Evolutionary conservation across 2,329 filamentous ascomycete species (phyloP).

Genomic region (Chaetomiaceae sp.): DNA sequence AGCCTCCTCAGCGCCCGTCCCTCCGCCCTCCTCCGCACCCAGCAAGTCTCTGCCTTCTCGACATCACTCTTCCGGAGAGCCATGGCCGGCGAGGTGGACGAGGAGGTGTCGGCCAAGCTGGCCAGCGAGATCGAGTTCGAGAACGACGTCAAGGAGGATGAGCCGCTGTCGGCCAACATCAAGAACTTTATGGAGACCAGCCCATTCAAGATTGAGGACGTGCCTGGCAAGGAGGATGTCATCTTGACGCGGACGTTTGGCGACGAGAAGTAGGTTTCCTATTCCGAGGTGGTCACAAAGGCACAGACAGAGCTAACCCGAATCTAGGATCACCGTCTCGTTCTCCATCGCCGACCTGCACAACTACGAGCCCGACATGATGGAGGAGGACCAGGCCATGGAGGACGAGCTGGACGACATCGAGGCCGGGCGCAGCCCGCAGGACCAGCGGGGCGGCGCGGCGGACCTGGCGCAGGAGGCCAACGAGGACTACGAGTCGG

Average conservation of each 20-base stretch:
- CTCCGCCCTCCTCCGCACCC: constrained; percentile 36
- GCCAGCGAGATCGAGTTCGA: constrained; percentile 80
- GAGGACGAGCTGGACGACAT: constrained; percentile 46
- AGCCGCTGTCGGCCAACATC: constrained; percentile 70
- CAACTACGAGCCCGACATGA: constrained; percentile 57
- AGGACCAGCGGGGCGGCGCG: constrained; percentile 48
- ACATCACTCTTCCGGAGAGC: constrained; percentile 43
- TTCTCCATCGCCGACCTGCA: constrained; percentile 84
- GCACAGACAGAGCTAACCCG: neutral
- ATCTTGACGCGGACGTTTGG: constrained; percentile 76
- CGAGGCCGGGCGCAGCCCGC: constrained; percentile 45
- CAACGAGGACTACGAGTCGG: constrained; percentile 44
- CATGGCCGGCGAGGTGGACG: constrained; percentile 54
- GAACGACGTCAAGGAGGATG: constrained; percentile 69
- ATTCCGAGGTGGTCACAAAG: neutral
- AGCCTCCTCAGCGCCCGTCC: constrained; percentile 44
- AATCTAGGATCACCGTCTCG: constrained; percentile 56
- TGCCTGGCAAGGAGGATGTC: constrained; percentile 81
- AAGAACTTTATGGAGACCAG: constrained; percentile 85
- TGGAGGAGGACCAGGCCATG: constrained; percentile 49
- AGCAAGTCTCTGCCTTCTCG: constrained; percentile 47
- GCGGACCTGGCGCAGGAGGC: constrained; percentile 50
- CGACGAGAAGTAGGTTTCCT: constrained; percentile 70
- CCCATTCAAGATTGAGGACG: constrained; percentile 78
- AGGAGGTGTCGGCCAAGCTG: constrained; percentile 82